Base-by-base conservation (phyloP, 108 stramenopile genomes). In the Nitzschia sp. region DNA sequence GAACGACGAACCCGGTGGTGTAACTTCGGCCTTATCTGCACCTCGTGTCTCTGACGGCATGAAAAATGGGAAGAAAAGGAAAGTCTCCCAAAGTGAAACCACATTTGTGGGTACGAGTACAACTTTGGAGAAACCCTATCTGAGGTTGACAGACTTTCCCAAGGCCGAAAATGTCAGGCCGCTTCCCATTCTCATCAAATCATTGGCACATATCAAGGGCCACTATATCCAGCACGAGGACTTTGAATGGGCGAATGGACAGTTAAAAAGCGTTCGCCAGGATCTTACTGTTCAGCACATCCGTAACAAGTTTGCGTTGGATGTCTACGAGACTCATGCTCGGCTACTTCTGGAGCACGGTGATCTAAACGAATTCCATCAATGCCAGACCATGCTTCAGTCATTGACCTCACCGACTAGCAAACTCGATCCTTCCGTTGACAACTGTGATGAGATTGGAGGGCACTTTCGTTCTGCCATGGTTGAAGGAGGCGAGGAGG, bases 211-310 rank as follows among this genome's bases (percentile, higher is more conserved):
- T 50, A 85, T 91, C 58, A 89, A 89, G 70, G 33, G 48, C 3
- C 56, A 66, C 34, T 93, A 82, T 70, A 50, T 78, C 9, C n/a
- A 68, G 35, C 71, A 84, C 11, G 90, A 91, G 61, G 90, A 91
- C 70, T 95, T 92, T 79, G 85, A 79, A 34, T 95, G 74, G 57
- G 86, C 84, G n/a, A 91, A 87, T 61, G 88, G 87, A 46, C 94
- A 95, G 69, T 78, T 95, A 41, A 95, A 95, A 67, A 81, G 85
- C 58, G 77, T 95, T 8, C 86, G 94, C 23, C 94, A 95, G 73
- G 94, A 95, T 62, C 41, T 95, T 3, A 91, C 87, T 17, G 94
- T 95, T 27, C 94, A 95, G 56, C 78, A 80, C 48, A 60, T 85
- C 55, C 78, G 80, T 5, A 83, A 86, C 50, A 64, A 64, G 62